A percentile compares a stretch with the other conserved stretches of the same genome.
phyloP scores from a whole-genome alignment of 2,329 filamentous ascomycete genomes.

The Tolypocladium album region DNA sequence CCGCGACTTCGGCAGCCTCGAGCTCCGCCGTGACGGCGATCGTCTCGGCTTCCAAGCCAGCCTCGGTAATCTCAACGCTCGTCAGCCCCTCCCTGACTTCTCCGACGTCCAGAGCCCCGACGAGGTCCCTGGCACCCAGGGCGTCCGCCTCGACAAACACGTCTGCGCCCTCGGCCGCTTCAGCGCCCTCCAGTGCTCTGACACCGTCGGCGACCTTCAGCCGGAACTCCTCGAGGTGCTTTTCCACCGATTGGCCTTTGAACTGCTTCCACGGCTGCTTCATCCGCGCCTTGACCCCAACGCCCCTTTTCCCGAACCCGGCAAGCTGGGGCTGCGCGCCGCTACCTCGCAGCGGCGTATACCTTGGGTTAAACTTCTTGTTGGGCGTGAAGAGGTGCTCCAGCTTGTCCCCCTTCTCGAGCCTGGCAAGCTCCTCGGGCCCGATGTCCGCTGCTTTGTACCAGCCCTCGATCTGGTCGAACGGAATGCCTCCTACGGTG shows the following conservation, averaged over 20 bases:
- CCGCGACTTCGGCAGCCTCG: background rate
- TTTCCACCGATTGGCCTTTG: background rate
- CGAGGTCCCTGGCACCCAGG: background rate
- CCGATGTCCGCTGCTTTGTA: background rate
- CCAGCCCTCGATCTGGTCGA: background rate
- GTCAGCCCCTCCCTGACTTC: background rate
- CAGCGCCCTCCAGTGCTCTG: background rate
- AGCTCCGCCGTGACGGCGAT: background rate
- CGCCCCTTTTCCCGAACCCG: background rate
- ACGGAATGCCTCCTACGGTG: background rate
- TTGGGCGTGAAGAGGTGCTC: background rate
- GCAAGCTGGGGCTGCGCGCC: background rate
- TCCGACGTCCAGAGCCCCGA: background rate
- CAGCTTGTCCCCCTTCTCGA: background rate
- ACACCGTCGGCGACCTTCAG: background rate
- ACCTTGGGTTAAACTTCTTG: background rate
- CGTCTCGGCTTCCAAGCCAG: background rate
- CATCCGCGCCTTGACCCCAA: background rate
- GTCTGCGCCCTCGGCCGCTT: background rate
- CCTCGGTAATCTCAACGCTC: background rate
- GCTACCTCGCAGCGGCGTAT: background rate
- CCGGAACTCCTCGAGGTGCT: background rate
- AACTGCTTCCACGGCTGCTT: background rate
- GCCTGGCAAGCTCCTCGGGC: background rate
- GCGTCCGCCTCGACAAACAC: background rate